A percentile compares a stretch with the other conserved stretches of the same genome.
Evolutionary conservation across 805 yeast genomes (phyloP).

Genomic region (Starmerella cellae): DNA sequence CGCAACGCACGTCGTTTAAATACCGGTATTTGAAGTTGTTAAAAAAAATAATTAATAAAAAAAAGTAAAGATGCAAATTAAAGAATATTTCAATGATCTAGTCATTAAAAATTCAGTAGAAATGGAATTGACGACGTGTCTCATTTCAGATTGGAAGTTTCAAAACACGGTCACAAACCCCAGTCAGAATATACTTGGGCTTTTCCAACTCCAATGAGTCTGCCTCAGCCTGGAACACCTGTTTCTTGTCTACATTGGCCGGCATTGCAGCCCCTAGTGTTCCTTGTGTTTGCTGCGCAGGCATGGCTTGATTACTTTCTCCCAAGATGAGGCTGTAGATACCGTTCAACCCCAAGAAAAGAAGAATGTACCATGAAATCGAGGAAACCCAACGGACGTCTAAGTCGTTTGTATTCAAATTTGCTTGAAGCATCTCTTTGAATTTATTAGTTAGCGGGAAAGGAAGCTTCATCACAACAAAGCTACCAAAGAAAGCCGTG

Average conservation of each 20-base stretch:
- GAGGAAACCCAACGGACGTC: constrained; percentile 88
- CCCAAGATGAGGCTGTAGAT: constrained; percentile 60
- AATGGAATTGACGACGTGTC: too few species aligned
- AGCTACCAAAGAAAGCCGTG: constrained; percentile 82
- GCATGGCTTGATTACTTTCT: constrained; percentile 23
- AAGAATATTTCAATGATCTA: too few species aligned
- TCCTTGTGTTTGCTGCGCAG: constrained; percentile 27
- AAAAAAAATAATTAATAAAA: not conserved
- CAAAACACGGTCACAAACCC: constrained; percentile 43
- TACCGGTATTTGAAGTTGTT: too few species aligned
- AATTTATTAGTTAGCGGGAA: constrained; percentile 82
- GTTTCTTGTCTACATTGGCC: constrained; percentile 35
- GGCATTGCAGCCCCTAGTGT: constrained; percentile 18
- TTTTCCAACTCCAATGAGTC: constrained; percentile 56
- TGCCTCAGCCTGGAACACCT: constrained; percentile 53
- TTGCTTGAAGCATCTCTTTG: constrained; percentile 83
- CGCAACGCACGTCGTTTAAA: too few species aligned
- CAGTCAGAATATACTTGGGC: constrained; percentile 44
- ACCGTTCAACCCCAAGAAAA: constrained; percentile 69
- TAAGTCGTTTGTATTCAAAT: constrained; percentile 69
- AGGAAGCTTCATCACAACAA: constrained; percentile 75
- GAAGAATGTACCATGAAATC: constrained; percentile 90
- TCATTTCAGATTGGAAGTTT: constrained; percentile 6
- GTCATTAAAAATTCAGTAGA: too few species aligned
- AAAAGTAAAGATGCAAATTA: not conserved